Evolutionary conservation across 768 basidiomycete genomes (phyloP), one percentile per base, ranked within the genome.

Genomic region (Mrakia frigida): DNA sequence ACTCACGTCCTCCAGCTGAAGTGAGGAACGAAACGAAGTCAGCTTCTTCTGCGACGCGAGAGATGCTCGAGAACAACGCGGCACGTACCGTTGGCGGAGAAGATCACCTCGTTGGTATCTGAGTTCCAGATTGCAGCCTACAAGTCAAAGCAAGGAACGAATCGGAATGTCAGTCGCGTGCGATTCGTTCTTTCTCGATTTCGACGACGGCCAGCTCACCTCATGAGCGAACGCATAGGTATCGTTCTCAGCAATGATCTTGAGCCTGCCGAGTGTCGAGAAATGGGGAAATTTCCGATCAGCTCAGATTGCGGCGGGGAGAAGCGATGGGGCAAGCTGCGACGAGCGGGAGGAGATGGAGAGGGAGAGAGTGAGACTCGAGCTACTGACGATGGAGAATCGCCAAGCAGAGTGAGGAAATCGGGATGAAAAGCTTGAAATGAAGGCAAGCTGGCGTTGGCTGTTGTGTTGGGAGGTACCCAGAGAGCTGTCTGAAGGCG

Each of bases 161-260:
- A 41, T 11, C 5, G 11, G 5, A 18, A 50, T 9, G 56, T 56
- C 56, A 56, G 56, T 50, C 56, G 56, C 56, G 33, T 6, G 65
- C 23, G 41, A 46, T 25, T 35, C 50, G 72, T 25, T 16, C 16
- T 25, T 5, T 39, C 25, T 56, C 18, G 10, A 11, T 31, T 16
- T n/a, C 46, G 46, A 14, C 46, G 46, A 50, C 79, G 52, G 14
- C n/a, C 11, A 63, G n/a, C 73, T 74, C 79, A 28, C 78, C 78
- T 93, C 92, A 80, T 93, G 91, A 25, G 91, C 91, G 78, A 91
- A 88, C 3, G 89, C 35, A n/a, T 68, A 89, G 81, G 89, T 89
- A 5, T 86, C 87, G 4, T 86, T 86, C 11, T 87, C 86, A 0
- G 88, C 88, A 67, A 93, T 87, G 76, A 87, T 82, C 5, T 87